Evolutionary conservation across 73 alveolate species (phyloP).

Genomic region (Tetrahymena malaccensis): DNA sequence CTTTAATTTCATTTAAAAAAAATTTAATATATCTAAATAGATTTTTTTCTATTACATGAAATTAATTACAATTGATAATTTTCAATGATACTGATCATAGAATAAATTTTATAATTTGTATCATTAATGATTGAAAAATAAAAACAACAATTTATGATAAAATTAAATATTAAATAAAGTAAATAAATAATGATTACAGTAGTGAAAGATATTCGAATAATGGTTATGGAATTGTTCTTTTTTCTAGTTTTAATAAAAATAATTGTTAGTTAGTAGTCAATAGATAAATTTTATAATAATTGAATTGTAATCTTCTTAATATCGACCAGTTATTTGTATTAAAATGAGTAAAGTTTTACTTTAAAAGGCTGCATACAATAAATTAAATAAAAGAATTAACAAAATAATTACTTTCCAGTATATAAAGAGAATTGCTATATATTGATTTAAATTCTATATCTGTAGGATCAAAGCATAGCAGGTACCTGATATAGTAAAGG

Average conservation of each 20-base stretch:
- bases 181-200: neutral
- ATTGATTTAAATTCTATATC: neutral
- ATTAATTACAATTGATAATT: neutral
- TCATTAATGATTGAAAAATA: neutral
- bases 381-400: neutral
- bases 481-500: neutral
- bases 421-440: neutral
- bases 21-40: neutral
- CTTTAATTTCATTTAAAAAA: neutral
- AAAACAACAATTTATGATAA: neutral
- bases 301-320: neutral
- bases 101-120: no score
- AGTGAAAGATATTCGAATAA: neutral
- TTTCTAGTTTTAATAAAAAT: neutral
- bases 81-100: no score
- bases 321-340: neutral
- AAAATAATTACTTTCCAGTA: neutral
- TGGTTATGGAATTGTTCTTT: neutral
- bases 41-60: neutral
- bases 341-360: neutral
- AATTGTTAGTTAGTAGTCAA: neutral
- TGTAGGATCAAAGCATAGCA: neutral
- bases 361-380: no score
- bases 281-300: neutral
- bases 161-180: neutral